Base-by-base conservation (phyloP, 257 asterid genomes). In the Salvia splendens region DNA sequence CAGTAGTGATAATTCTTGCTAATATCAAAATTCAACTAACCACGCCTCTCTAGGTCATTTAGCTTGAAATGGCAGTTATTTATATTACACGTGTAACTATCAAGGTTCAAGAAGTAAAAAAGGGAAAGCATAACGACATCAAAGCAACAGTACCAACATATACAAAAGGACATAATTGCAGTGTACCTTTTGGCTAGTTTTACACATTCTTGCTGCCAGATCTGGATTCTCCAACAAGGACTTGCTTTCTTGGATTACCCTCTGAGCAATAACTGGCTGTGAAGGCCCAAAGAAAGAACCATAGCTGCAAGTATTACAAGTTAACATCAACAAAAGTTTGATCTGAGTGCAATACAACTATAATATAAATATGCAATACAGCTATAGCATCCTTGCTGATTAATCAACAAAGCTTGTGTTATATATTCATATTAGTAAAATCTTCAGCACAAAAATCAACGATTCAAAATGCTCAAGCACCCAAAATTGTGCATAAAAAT, bases 251-350 rank as follows among this genome's bases (percentile, higher is more conserved):
- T 94, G 91, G 78, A 94, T 88, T 42, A 94, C 99, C 83, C 99
- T 86, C 65, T 80, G 86, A 73, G 99, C 89, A 78, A 94, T 94
- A 77, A 84, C 85, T 8, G 97, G 97, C 76, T 86, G 93, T 15
- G 97, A 88, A 63, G 96, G 97, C 61, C 99, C 99, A 77, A 94
- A 94, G 79, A 94, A 94, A 70, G 96, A 86, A 49, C 99, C 99
- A 77, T 77, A 91, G 71, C 99, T 94, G 89, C 81, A 78, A 42
- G 64, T 51, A 56, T 28, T 24, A 49, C 65, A 60, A 28, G 16
- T 77, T 42, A 75, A 14, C 46, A 45, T 28, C 46, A 55, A 53
- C 48, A 36, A 62, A 16, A 56, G 24, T 42, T 17, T 40, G 53
- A 8, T 46, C 38, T 54, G 15, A 16, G 9, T 51, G 42, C 62